Percentiles rank a stretch among this genome's conserved stretches.
Conservation (phyloP, 441 rosid genomes). For the Populus trichocarpa region DNA sequence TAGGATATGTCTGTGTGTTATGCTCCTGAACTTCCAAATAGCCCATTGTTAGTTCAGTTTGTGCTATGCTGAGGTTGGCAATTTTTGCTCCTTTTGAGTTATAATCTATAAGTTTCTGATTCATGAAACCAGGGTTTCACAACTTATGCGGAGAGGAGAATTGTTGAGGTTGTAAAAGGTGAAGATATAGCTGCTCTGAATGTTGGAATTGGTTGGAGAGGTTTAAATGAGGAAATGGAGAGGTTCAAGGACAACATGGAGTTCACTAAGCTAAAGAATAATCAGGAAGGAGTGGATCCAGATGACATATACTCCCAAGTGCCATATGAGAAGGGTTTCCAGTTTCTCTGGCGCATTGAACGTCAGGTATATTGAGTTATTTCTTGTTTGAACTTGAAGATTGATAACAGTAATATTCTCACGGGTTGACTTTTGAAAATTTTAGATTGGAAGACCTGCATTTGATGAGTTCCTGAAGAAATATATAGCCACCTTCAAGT, state of each 20-base stretch:
- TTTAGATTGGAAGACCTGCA: too few relatives aligned
- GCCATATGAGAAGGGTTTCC: slow-evolving; percentile 94
- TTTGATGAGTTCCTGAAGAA: too few relatives aligned
- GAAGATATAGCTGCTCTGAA: too few relatives aligned
- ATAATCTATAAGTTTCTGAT: not conserved
- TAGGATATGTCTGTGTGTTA: not conserved
- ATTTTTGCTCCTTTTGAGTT: not conserved
- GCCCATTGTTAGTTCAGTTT: not conserved
- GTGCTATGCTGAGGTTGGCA: too few relatives aligned
- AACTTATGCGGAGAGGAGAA: slow-evolving; percentile 88
- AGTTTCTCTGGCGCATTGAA: slow-evolving; percentile 84
- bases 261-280: slow-evolving; percentile 1
- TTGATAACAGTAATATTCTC: not conserved
- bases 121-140: slow-evolving; percentile 72
- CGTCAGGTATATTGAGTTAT: slow-evolving; percentile 57
- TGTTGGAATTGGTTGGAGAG: too few relatives aligned
- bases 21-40: not conserved
- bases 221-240: too few relatives aligned
- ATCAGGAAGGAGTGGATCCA: slow-evolving; percentile 78
- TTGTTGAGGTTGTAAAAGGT: too few relatives aligned
- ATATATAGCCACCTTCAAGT: too few relatives aligned
- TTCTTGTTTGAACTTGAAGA: not conserved
- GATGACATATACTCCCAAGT: slow-evolving; percentile 83
- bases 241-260: too few relatives aligned
- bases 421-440: not conserved